These are phyloP conservation scores for Aureobasidium sp. DNA, from an alignment of 2,329 filamentous ascomycete genomes.

Conservation along the genomic window DNA sequence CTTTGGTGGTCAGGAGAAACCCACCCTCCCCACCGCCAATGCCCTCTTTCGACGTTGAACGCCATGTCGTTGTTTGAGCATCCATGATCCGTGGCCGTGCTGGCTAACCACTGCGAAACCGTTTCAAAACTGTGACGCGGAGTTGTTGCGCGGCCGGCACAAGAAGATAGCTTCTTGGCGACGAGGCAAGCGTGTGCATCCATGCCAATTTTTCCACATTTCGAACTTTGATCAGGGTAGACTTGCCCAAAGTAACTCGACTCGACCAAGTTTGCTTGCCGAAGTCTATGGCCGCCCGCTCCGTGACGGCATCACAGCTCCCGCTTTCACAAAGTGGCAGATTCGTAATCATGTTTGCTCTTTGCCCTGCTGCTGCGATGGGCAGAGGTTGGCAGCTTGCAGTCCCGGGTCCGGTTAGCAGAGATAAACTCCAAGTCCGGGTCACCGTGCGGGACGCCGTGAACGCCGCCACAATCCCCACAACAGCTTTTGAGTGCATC, in stretches of 20 bases:
- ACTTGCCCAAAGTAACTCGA: neutral
- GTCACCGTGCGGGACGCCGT: neutral
- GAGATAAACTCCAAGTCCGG: neutral
- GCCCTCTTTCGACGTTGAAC: neutral
- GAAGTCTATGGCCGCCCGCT: neutral
- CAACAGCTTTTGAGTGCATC: neutral
- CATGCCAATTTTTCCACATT: neutral
- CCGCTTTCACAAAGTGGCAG: neutral
- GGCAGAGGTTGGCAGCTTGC: slow-evolving; percentile 4
- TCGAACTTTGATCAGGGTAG: neutral
- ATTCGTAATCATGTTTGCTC: neutral
- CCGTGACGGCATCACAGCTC: neutral
- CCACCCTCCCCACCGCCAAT: slow-evolving; percentile 1
- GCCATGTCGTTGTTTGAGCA: slow-evolving; percentile 6
- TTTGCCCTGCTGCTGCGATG: neutral
- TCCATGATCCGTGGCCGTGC: neutral
- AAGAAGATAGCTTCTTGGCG: neutral
- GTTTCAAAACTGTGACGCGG: slow-evolving; percentile 11
- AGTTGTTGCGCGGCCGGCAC: slow-evolving; percentile 7
- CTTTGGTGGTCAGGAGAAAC: slow-evolving; percentile 7
- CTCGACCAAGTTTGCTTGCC: neutral
- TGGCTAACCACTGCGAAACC: slow-evolving; percentile 11
- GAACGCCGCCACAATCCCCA: neutral
- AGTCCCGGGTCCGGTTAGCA: neutral
- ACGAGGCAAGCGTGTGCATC: neutral